Percentiles rank a stretch among this genome's conserved stretches.
Conservation (phyloP, 768 basidiomycete species). For the Tephrocybe rancida region DNA sequence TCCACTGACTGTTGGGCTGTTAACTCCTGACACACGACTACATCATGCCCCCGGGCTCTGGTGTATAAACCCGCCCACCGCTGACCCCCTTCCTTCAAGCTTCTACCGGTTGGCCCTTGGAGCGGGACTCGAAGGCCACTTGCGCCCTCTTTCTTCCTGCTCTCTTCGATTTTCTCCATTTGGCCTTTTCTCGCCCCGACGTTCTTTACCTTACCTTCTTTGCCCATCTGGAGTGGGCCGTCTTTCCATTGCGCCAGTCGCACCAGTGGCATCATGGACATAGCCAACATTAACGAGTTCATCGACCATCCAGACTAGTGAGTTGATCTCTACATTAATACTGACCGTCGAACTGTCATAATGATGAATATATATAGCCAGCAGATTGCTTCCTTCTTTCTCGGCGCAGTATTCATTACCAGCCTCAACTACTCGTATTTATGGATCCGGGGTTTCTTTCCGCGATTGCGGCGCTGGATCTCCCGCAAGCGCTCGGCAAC, state of each 20-base stretch:
- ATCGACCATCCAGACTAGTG: conserved; percentile 15
- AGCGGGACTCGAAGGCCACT: conserved; percentile 9
- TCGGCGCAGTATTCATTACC: conserved; percentile 19
- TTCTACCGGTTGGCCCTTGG: neutral
- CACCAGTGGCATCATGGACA: conserved; percentile 1
- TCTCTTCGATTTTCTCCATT: neutral
- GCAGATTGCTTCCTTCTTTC: conserved; percentile 17
- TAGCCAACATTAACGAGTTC: conserved; percentile 11
- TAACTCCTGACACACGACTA: neutral
- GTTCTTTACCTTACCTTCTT: neutral
- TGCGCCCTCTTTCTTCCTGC: neutral
- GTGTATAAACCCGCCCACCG: neutral
- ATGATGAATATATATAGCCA: conserved; percentile 5
- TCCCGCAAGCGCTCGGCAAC: neutral
- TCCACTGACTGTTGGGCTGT: conserved; percentile 4
- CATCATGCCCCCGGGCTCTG: conserved; percentile 3
- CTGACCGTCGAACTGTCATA: neutral
- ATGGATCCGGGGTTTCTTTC: conserved; percentile 10
- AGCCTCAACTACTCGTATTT: conserved; percentile 16
- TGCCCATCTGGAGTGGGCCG: conserved; percentile 8
- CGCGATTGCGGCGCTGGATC: conserved; percentile 4
- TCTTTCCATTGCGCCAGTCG: neutral
- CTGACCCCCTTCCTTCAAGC: neutral
- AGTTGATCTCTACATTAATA: neutral
- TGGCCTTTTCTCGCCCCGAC: neutral